These are phyloP conservation scores for Eimeria praecox DNA, from an alignment of 169 alveolate species.

Conservation along the genomic window DNA sequence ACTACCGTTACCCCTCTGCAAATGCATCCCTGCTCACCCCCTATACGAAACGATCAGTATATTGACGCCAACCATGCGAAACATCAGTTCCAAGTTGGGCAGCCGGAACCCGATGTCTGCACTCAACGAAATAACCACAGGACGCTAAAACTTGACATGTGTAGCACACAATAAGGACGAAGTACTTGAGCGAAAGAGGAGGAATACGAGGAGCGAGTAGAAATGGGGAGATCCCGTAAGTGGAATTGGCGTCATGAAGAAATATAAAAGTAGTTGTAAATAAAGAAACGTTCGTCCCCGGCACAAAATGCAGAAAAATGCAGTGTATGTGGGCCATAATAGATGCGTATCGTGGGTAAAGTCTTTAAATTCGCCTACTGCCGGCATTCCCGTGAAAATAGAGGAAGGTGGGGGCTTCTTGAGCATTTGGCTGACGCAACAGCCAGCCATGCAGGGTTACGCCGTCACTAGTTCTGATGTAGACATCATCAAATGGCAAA, in stretches of 20 bases:
- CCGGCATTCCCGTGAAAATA: slow-evolving; percentile 84
- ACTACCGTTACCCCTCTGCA: neutral
- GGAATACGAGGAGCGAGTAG: neutral
- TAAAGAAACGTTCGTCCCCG: neutral
- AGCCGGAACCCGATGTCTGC: slow-evolving; percentile 66
- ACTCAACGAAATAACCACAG: neutral
- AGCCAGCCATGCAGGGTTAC: slow-evolving; percentile 77
- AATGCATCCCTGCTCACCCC: slow-evolving; percentile 55
- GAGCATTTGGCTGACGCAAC: slow-evolving; percentile 52
- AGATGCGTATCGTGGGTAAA: neutral
- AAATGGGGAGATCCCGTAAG: neutral
- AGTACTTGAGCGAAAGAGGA: neutral
- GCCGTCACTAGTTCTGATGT: slow-evolving; percentile 72
- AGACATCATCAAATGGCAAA: slow-evolving; percentile 77
- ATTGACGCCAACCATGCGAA: slow-evolving; percentile 54
- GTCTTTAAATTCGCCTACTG: slow-evolving; percentile 23
- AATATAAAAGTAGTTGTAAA: neutral
- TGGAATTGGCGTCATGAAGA: neutral
- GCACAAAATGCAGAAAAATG: neutral
- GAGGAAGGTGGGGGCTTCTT: slow-evolving; percentile 78
- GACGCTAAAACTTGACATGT: neutral
- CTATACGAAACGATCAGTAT: slow-evolving; percentile 78
- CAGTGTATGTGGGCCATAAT: neutral
- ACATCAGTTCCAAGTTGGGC: slow-evolving; percentile 67
- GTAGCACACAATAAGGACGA: neutral